Evolutionary conservation across 1,139 yeast genomes (phyloP).

Genomic region (Barnettozyma hawaiiensis): DNA sequence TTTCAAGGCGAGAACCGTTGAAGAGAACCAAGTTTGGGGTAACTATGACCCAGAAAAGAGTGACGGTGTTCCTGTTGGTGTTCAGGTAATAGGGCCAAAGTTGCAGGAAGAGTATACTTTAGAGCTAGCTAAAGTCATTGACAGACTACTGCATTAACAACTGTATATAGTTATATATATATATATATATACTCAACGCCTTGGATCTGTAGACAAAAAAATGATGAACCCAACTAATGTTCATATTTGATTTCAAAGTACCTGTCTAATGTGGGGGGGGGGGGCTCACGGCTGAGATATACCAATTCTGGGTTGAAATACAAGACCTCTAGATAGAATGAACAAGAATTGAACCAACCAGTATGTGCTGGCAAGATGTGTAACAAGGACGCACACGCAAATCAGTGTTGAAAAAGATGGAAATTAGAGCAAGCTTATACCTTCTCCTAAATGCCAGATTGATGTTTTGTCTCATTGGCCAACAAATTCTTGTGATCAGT

Average conservation of each 20-base stretch:
- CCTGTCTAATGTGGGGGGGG: too few relatives aligned
- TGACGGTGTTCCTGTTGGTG: constrained; percentile 38
- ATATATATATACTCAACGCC: too few relatives aligned
- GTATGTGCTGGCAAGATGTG: constrained; percentile 15
- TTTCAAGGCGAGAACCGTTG: constrained; percentile 4
- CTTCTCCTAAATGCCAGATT: constrained; percentile 3
- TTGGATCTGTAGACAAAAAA: too few relatives aligned
- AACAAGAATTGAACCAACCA: too few relatives aligned
- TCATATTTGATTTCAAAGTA: too few relatives aligned
- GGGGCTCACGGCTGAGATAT: too few relatives aligned
- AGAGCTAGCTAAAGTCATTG: constrained; percentile 27
- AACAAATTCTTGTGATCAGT: constrained; percentile 65
- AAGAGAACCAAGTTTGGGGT: constrained; percentile 14
- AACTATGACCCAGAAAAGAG: constrained; percentile 33
- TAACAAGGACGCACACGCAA: too few relatives aligned
- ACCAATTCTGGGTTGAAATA: not conserved
- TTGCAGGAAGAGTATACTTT: constrained; percentile 39
- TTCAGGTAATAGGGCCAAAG: constrained; percentile 38
- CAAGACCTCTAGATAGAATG: not conserved
- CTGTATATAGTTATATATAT: too few relatives aligned
- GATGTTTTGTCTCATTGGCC: constrained; percentile 23
- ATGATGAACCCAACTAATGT: too few relatives aligned
- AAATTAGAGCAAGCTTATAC: too few relatives aligned
- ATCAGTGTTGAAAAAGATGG: too few relatives aligned
- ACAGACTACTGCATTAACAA: not conserved